These are phyloP conservation scores for Scheffersomyces stipitis DNA, from an alignment of 805 yeast species.

Conservation along the genomic window DNA sequence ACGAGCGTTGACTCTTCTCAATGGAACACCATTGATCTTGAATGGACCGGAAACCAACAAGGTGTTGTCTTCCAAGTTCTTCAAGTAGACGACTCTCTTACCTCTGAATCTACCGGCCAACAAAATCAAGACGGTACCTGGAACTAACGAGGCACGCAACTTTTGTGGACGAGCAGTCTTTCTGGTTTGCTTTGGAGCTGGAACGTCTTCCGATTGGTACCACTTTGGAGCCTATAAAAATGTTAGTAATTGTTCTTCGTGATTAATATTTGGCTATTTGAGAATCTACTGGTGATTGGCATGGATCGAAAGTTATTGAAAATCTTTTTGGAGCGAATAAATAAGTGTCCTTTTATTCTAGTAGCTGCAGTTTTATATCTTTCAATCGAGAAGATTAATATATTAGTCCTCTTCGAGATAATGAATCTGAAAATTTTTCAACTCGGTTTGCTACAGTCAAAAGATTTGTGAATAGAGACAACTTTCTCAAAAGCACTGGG, in stretches of 20 bases:
- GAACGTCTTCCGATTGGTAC: slow-evolving; percentile 91
- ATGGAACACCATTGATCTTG: slow-evolving; percentile 99
- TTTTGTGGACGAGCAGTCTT: slow-evolving; percentile 90
- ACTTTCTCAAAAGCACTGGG: too few relatives aligned
- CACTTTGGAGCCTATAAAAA: slow-evolving; percentile 78
- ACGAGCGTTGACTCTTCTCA: slow-evolving; percentile 98
- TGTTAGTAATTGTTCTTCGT: not conserved
- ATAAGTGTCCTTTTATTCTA: too few relatives aligned
- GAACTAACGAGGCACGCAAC: slow-evolving; percentile 92
- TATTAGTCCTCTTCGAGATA: too few relatives aligned
- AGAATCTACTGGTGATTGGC: too few relatives aligned
- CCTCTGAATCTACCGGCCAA: slow-evolving; percentile 99
- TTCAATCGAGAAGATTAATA: too few relatives aligned
- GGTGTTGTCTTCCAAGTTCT: slow-evolving; percentile 97
- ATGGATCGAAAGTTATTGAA: too few relatives aligned
- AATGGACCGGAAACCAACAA: slow-evolving; percentile 97
- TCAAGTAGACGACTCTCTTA: slow-evolving; percentile 98
- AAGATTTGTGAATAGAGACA: too few relatives aligned
- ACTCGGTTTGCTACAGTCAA: too few relatives aligned
- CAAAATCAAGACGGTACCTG: slow-evolving; percentile 96
- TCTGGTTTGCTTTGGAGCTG: slow-evolving; percentile 86
- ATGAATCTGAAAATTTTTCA: too few relatives aligned
- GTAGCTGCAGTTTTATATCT: too few relatives aligned
- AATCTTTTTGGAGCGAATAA: too few relatives aligned
- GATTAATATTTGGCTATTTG: not conserved